phyloP scores from a whole-genome alignment of 345 rosid genomes.

The Balakata baccata region DNA sequence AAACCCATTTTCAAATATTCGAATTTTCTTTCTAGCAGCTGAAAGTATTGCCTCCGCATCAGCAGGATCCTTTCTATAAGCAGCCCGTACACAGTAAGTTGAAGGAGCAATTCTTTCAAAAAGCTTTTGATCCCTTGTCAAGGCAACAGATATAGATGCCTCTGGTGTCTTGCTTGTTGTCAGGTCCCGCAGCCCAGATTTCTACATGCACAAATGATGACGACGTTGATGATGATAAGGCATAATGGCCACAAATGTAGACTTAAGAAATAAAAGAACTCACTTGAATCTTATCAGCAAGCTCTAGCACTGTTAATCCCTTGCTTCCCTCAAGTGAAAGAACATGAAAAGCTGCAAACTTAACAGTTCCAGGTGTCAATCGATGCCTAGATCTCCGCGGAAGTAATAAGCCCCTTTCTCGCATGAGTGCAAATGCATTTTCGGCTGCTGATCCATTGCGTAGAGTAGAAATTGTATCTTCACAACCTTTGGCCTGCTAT shows the following conservation, averaged over 20 bases:
- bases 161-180: slow-evolving; percentile 98
- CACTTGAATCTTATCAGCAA: slow-evolving; percentile 99
- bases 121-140: slow-evolving; percentile 98
- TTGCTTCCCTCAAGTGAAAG: slow-evolving; percentile 95
- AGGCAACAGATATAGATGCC: slow-evolving; percentile 98
- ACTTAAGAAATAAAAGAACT: slow-evolving; percentile 16
- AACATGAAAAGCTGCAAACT: slow-evolving; percentile 99
- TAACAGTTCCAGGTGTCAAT: slow-evolving; percentile 98
- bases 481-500: slow-evolving; percentile 77
- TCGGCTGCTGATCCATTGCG: slow-evolving; percentile 98
- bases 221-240: slow-evolving; percentile 6
- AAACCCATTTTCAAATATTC: slow-evolving; percentile 87
- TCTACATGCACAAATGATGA: slow-evolving; percentile 38
- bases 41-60: slow-evolving; percentile 89
- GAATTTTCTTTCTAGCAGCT: slow-evolving; percentile 86
- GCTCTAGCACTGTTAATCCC: slow-evolving; percentile 85
- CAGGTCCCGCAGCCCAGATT: slow-evolving; percentile 97
- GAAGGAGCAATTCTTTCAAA: slow-evolving; percentile 99
- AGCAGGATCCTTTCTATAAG: slow-evolving; percentile 90
- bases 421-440: slow-evolving; percentile 85
- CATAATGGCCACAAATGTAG: slow-evolving; percentile 6
- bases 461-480: slow-evolving; percentile 67
- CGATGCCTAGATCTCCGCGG: slow-evolving; percentile 96
- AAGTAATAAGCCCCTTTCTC: slow-evolving; percentile 84
- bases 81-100: slow-evolving; percentile 85